Evolutionary conservation across 305 asterid species (phyloP), one percentile per base, ranked within the genome.

Genomic region (Lippia alba): DNA sequence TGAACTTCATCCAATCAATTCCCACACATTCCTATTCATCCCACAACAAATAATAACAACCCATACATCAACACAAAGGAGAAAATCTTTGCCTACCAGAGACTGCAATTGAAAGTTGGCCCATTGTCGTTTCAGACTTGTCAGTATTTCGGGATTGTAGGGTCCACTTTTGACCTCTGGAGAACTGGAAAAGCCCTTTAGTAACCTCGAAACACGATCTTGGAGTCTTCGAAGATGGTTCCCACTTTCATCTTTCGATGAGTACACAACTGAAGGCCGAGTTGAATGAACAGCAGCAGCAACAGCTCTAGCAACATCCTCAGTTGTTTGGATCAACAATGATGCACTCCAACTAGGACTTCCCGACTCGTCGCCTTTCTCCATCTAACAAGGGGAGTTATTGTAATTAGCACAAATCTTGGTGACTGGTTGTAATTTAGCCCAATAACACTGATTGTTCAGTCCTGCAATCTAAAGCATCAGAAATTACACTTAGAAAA

Each of bases 61-160:
- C 39, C 1, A 40, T 39, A 36, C 56, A 14, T 11, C 10, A 46
- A 54, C n/a, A 36, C 5, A 58, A 57, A 24, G 1, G 67, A 9
- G 17, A 56, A 57, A 12, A 53, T 56, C 55, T 49, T 20, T 71
- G 32, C 67, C 19, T 82, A 86, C 95, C 90, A 84, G 82, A 70
- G 86, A 86, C 78, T 86, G 95, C 84, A 86, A 76, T 71, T 88
- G 91, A 77, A 86, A 82, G 86, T 73, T 81, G 54, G 91, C 90
- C 95, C 95, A 88, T 74, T 88, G 95, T 24, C 95, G 91, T 65
- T 88, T 88, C 77, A 77, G 95, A 82, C 89, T 88, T 48, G 95
- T 88, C 40, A 88, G 81, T 49, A 84, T 70, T 86, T 88, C 95
- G 36, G 95, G 95, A 78, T 88, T 88, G 80, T 88, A 88, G 61